These are phyloP conservation scores for Mucor racemosus DNA, from an alignment of 371 early-diverging fungal genomes.

Conservation along the genomic window DNA sequence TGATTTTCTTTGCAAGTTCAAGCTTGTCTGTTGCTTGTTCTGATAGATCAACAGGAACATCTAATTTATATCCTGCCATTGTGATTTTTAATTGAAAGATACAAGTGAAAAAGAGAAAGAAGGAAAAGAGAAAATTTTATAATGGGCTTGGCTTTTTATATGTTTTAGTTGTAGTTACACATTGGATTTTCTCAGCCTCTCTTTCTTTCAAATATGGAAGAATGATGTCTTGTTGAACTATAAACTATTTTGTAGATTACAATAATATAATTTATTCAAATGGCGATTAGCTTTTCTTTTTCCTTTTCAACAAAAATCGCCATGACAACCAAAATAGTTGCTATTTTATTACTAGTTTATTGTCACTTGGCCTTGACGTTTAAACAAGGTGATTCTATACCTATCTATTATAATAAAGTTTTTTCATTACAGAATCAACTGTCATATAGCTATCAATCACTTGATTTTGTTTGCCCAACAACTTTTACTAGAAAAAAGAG, in stretches of 20 bases:
- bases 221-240: background rate
- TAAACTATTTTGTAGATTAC: background rate
- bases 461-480: slow-evolving; percentile 45
- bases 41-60: slow-evolving; percentile 28
- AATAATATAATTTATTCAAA: background rate
- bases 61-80: slow-evolving; percentile 28
- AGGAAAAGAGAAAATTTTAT: background rate
- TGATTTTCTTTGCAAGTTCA: slow-evolving; percentile 24
- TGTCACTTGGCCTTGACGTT: slow-evolving; percentile 13
- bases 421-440: slow-evolving; percentile 47
- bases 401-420: slow-evolving; percentile 46
- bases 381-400: slow-evolving; percentile 39
- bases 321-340: background rate
- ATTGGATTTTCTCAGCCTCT: slow-evolving; percentile 14
- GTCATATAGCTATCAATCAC: slow-evolving; percentile 36
- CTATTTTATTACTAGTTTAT: background rate
- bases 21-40: slow-evolving; percentile 26
- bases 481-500: slow-evolving; percentile 27
- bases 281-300: background rate
- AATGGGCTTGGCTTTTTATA: slow-evolving; percentile 11
- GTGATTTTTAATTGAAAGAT: slow-evolving; percentile 2
- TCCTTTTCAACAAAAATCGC: background rate
- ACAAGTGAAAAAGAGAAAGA: slow-evolving; percentile 13
- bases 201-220: background rate
- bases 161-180: slow-evolving; percentile 1